Conservation (phyloP, 176 grass and related monocot species). For the Oryza rufipogon region DNA sequence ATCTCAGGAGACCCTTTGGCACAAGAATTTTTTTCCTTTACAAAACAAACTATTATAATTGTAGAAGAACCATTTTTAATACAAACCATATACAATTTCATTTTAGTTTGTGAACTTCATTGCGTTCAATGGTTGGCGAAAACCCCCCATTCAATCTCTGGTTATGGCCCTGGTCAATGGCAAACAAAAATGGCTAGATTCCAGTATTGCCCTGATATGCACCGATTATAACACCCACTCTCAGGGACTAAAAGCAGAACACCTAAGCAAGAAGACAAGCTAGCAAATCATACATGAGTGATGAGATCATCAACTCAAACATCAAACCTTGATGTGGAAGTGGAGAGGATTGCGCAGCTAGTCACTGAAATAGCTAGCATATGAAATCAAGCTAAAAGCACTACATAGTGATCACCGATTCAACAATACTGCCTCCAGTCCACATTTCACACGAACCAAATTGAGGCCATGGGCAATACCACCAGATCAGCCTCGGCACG, state of each 20-base stretch:
- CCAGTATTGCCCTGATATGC: neutral
- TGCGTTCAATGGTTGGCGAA: constrained; percentile 8
- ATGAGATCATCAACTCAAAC: neutral
- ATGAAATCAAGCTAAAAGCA: neutral
- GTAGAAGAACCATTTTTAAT: neutral
- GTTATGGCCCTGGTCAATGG: neutral
- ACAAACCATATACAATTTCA: neutral
- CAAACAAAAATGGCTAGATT: neutral
- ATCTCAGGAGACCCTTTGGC: neutral
- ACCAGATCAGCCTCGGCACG: constrained; percentile 8
- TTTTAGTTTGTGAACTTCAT: neutral
- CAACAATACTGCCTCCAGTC: neutral
- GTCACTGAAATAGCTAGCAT: no score
- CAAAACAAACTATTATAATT: neutral
- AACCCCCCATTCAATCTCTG: neutral
- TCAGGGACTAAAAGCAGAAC: constrained; percentile 18
- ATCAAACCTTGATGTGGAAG: neutral
- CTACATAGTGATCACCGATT: constrained; percentile 9
- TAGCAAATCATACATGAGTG: neutral
- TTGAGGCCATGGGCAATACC: neutral
- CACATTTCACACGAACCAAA: neutral
- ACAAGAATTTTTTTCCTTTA: neutral
- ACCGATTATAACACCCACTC: constrained; percentile 11
- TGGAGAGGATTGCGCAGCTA: neutral
- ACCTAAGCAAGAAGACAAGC: neutral